Base-by-base conservation (phyloP, 2,329 filamentous ascomycete species). In the Fusarium subglutinans region DNA sequence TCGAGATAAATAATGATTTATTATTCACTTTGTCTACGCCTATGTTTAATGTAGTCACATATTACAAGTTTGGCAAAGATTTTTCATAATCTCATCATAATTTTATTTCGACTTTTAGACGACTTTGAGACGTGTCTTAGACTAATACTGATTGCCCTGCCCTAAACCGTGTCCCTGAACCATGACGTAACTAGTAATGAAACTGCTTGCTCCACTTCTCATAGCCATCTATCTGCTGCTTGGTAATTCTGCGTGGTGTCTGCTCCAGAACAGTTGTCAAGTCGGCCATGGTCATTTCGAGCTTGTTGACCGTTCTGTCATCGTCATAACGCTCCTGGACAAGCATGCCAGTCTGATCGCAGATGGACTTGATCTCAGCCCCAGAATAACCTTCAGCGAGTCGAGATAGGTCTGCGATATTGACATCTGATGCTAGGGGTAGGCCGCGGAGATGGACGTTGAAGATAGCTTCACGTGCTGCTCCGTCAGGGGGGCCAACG, bases 311-410 rank as follows among this genome's bases (percentile, higher is more conserved):
- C 5, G 60, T 72, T n/a, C 79, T 73, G 5, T 78, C 76, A 2
- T 82, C 80, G 6, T 82, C 79, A 43, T 75, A 78, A 12, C 80
- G 77, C 8, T 84, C 83, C 62, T 84, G 80, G 18, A 86, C 87
- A 10, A 83, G 82, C 58, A 84, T 79, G 9, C 84, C 84, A 0
- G 85, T 86, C 59, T 81, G 80, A 40, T 84, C 82, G 75, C 87
- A 89, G 8, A 90, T 86, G 9, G 84, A 85, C 65, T 86, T 84
- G 68, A 98, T 90, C 82, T 98, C 96, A 1, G 95, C 95, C 6
- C 95, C 95, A 4, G 94, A 96, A 81, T 93, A 94, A 0, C 94
- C 94, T 13, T 95, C 92, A 0, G 93, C 93, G 53, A 84, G 81
- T 22, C 80, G 79, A 10, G 93, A 93, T 37, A 97, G 83, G 55